Base-by-base conservation (phyloP, 2,329 filamentous ascomycete genomes). In the Aspergillus thermomutatus region DNA sequence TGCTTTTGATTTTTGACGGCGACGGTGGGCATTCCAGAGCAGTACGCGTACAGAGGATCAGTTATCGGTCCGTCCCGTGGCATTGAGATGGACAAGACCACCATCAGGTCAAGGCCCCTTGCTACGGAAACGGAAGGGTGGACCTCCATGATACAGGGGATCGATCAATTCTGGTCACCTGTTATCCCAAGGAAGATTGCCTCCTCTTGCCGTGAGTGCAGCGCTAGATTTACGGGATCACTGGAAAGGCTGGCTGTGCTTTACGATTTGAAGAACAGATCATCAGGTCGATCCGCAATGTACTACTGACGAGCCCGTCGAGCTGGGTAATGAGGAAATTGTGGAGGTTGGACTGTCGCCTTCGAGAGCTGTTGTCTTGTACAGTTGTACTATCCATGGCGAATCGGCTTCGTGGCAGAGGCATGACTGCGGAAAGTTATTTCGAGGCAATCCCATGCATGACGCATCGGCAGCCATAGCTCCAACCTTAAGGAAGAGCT, bases 31-130 rank as follows among this genome's bases (percentile, higher is more conserved):
- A 26, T 6, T 26, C 25, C 1, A 4, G 14, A 17, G 31, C 5
- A 17, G 31, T 37, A 17, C 6, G 31, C 31, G 31, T 17, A 37
- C 80, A 83, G 74, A 85, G 85, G 10, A 86, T 82, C 14, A 79
- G 86, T 66, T 87, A 84, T 66, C 78, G 84, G 7, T 87, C 87
- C 66, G 77, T 77, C 57, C 74, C 78, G 49, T 87, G 85, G 85
- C 85, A 88, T 64, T 84, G 85, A 0, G 63, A 86, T 47, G 64
- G 73, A 4, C 21, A 87, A 86, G n/a, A n/a, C n/a, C n/a, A n/a
- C n/a, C n/a, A n/a, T n/a, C n/a, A n/a, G n/a, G n/a, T n/a, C n/a
- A n/a, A n/a, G 65, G 74, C 85, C 0, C 84, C 85, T 0, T 89
- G 87, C 68, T 88, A 88, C 63, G 85, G 83, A 17, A 84, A 83